A percentile compares a stretch with the other conserved stretches of the same genome.
phyloP scores from a whole-genome alignment of 169 alveolate genomes.

The Eimeria necatrix region DNA sequence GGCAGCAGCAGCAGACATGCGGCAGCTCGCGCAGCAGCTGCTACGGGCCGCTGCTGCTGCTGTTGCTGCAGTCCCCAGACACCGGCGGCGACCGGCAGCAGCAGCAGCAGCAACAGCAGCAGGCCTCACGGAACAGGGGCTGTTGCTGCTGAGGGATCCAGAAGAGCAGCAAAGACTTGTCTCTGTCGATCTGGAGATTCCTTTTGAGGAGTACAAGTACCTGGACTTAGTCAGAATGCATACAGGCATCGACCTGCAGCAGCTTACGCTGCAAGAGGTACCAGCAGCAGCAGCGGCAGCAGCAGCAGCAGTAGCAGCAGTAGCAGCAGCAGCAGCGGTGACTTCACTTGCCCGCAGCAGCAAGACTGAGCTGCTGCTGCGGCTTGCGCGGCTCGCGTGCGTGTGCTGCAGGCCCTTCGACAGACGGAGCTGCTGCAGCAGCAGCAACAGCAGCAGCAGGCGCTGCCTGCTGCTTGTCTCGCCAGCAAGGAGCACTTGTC shows the following conservation, averaged over 20 bases:
- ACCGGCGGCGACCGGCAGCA: not conserved
- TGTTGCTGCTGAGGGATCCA: not conserved
- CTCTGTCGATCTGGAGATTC: not conserved
- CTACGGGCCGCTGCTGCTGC: conserved; percentile 90
- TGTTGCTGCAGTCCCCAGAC: conserved; percentile 8
- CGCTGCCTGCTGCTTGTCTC: conserved; percentile 23
- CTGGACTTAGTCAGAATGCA: not conserved
- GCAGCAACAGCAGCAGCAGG: conserved; percentile 31
- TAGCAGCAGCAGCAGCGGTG: not conserved
- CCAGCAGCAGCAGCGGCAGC: conserved; percentile 5
- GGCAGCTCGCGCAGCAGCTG: conserved; percentile 96
- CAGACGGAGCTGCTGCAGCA: conserved; percentile 15
- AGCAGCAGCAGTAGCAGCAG: not conserved
- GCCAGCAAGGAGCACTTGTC: conserved; percentile 57
- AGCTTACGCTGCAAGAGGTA: not conserved
- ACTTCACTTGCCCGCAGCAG: not conserved
- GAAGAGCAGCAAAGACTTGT: not conserved
- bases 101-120: not conserved
- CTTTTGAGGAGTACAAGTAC: not conserved
- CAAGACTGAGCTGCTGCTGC: not conserved
- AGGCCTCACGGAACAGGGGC: not conserved
- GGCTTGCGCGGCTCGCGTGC: not conserved
- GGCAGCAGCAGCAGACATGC: conserved; percentile 96
- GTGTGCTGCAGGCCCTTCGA: not conserved
- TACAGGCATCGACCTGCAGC: conserved; percentile 79